Base-by-base conservation (phyloP, 2,329 filamentous ascomycete species). In the Rhynchosporium secalis region DNA sequence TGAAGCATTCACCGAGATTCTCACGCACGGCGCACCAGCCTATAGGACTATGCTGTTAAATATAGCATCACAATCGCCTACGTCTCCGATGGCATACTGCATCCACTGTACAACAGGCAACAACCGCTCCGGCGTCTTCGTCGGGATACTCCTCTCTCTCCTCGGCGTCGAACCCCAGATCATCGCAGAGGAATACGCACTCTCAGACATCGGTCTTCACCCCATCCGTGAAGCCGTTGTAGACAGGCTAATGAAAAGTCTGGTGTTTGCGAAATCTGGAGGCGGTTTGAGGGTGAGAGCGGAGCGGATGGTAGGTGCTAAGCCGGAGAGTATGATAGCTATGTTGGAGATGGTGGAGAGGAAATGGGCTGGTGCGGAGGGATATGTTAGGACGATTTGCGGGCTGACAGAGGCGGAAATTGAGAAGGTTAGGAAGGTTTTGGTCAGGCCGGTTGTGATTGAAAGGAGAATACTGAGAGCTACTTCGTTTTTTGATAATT, bases 61-160 rank as follows among this genome's bases (percentile, higher is more conserved):
- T 10, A 64, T 75, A 4, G 59, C 69, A 3, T 65, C 75, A n/a
- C 65, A 69, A 3, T 68, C 77, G 1, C 61, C 57, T 2, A 29
- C 33, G 12, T 56, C 63, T 8, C 65, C 62, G n/a, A 56, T 58
- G 13, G 65, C 61, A 13, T 67, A 56, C 28, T 67, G 67, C 38
- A 77, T 92, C 10, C 88, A 92, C 71, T 92, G 90, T 75, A 89
- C 88, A 0, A 88, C 87, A 0, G 90, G 90, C 10, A 92, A 92
- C 74, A 90, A 92, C 72, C 81, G 89, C 36, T 92, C 90, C 0
- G 90, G 89, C 1, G 81, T 92, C 8, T 76, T 91, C 54, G 82
- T 84, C 47, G 89, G 86, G 1, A 68, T 92, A 36, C 73, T 92
- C 12, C 79, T 91, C 51, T 76, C 82, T 26, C 78, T 91, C 29